Evolutionary conservation across 768 basidiomycete species (phyloP), one percentile per base, ranked within the genome.

Genomic region (Tremella fuciformis): DNA sequence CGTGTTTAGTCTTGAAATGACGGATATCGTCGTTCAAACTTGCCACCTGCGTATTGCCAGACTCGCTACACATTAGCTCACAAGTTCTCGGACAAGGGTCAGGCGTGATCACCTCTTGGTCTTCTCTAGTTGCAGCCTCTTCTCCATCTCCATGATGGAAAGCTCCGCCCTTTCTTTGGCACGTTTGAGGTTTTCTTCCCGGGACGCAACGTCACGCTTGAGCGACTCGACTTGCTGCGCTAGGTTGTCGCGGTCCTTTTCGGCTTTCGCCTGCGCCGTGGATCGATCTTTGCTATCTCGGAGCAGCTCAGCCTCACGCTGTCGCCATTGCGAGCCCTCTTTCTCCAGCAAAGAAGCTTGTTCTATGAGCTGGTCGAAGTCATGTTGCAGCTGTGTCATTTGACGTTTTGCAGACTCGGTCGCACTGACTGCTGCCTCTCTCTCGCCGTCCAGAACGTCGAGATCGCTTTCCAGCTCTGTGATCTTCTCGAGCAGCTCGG

Each of bases 401-500:
- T 55, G 47, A 18, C 67, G 56, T 51, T 71, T 72, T 3, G 65
- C 54, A 11, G 37, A 13, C 16, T 64, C 61, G 4, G 66, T 63
- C 42, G 86, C 80, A 39, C 83, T 81, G 70, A 91, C 80, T 0
- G 88, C 86, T 8, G 87, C 83, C 57, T 89, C 89, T 8, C 94
- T 82, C 69, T 97, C 91, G 2, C 86, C 86, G 66, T 93, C 90
- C 13, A 94, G 80, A 1, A 84, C 81, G 57, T 92, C 89, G 46
- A 94, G 81, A 67, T 97, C 93, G 2, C 81, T 80, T 66, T 96
- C 90, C 19, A 96, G 77, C 1, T 86, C 84, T 1, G 80, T 79
- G 13, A 93, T 82, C 67, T 93, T 91, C 54, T 96, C 91, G 73
- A 91, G 86, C 1, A 97, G 81, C 59, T 90, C 86, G 26, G 81